Percentiles rank a stretch among this genome's conserved stretches.
Evolutionary conservation across 257 asterid species (phyloP).

Genomic region (Plantago ovata): DNA sequence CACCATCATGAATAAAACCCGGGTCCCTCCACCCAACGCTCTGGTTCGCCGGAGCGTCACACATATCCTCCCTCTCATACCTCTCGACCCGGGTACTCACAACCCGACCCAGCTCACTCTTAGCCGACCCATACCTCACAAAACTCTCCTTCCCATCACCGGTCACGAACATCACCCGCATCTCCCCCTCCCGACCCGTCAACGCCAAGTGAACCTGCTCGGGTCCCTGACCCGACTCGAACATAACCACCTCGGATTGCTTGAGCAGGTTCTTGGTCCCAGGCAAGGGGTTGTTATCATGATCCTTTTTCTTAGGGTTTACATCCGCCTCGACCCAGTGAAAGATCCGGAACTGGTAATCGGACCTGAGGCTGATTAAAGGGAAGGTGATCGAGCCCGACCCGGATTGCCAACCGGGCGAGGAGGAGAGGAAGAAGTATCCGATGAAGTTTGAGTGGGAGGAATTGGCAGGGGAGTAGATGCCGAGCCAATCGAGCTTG

Average conservation of each 20-base stretch:
- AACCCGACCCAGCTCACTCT: slow-evolving; percentile 33
- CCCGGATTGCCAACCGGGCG: slow-evolving; percentile 72
- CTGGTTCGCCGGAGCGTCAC: slow-evolving; percentile 77
- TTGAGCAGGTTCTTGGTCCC: slow-evolving; percentile 71
- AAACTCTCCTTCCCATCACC: slow-evolving; percentile 57
- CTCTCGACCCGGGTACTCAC: slow-evolving; percentile 44
- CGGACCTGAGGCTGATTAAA: slow-evolving; percentile 61
- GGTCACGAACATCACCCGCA: slow-evolving; percentile 97
- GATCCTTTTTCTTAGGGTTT: slow-evolving; percentile 58
- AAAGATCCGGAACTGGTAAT: slow-evolving; percentile 81
- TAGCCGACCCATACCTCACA: slow-evolving; percentile 62
- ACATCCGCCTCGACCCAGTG: slow-evolving; percentile 70
- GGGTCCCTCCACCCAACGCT: slow-evolving; percentile 97
- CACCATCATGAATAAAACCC: slow-evolving; percentile 83
- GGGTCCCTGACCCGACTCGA: slow-evolving; percentile 62
- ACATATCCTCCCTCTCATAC: slow-evolving; percentile 87
- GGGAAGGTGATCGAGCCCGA: slow-evolving; percentile 76
- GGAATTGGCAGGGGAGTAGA: slow-evolving; percentile 70
- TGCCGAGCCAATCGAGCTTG: slow-evolving; percentile 84
- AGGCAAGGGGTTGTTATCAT: slow-evolving; percentile 83
- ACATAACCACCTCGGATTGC: slow-evolving; percentile 46
- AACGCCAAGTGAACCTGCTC: slow-evolving; percentile 85
- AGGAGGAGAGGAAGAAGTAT: slow-evolving; percentile 61
- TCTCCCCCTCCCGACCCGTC: slow-evolving; percentile 73
- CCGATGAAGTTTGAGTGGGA: slow-evolving; percentile 62